phyloP scores from a whole-genome alignment of 2,329 filamentous ascomycete species.

The Microdochium trichocladiopsis region DNA sequence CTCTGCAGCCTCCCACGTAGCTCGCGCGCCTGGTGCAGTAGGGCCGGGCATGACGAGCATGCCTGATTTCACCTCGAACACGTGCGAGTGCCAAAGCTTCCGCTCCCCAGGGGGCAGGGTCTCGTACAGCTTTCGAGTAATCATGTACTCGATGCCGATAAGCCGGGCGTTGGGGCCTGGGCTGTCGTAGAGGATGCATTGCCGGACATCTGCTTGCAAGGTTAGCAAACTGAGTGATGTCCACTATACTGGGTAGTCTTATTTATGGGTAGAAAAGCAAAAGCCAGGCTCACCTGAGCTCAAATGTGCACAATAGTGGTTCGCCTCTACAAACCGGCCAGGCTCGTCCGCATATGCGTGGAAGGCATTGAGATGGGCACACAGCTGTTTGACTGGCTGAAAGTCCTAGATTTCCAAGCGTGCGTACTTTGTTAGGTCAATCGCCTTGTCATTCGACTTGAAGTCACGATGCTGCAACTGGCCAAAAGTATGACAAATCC shows the following conservation, averaged over 20 bases:
- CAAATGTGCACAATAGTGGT: conserved; percentile 79
- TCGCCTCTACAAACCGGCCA: conserved; percentile 63
- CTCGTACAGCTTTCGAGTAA: conserved; percentile 61
- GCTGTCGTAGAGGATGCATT: conserved; percentile 80
- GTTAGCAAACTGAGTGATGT: conserved; percentile 1
- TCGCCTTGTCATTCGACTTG: neutral
- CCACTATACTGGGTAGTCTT: neutral
- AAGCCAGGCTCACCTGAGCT: conserved; percentile 42
- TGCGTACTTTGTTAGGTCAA: conserved; percentile 1
- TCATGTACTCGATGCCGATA: conserved; percentile 86
- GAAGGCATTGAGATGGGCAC: conserved; percentile 81
- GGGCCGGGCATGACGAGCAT: conserved; percentile 74
- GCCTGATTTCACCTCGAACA: conserved; percentile 69
- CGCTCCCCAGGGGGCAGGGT: conserved; percentile 61
- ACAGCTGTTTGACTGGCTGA: conserved; percentile 64
- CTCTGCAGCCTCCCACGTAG: conserved; percentile 69
- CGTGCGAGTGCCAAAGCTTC: conserved; percentile 71
- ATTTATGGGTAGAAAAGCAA: neutral
- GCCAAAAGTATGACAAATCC: neutral
- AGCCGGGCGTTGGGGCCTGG: conserved; percentile 60
- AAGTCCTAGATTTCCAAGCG: conserved; percentile 44
- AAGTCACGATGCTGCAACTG: neutral
- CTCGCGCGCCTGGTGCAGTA: conserved; percentile 39
- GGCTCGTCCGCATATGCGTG: conserved; percentile 74
- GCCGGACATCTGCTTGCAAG: conserved; percentile 55